Evolutionary conservation across 2,329 filamentous ascomycete genomes (phyloP), one percentile per base, ranked within the genome.

Genomic region (Aspergillus sp.): DNA sequence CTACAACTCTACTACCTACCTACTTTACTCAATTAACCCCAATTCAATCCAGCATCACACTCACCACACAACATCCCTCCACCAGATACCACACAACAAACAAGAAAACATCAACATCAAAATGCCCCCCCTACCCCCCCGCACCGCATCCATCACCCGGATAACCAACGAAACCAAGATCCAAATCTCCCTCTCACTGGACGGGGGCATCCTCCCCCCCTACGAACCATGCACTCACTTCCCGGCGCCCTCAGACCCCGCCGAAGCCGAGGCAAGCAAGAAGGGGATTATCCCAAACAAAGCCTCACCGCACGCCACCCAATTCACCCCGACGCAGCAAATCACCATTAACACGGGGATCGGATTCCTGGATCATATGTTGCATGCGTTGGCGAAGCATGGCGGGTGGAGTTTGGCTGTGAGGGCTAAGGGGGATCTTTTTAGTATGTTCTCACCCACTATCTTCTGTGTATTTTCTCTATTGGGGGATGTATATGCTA

Each of bases 161-260:
- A 89, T 94, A 79, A 99, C 95, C 72, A 98, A 98, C 81, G 95
- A 99, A 82, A 99, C 95, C 75, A 97, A 96, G 76, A 96, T 99
- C 78, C 89, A 95, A 75, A 84, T 98, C 65, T 91, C 91, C 41
- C 84, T 99, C 69, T 97, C 95, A 80, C 86, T 99, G 63, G 95
- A 99, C 79, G 95, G 95, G 74, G 95, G 94, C 71, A 83, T 82
- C 45, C 78, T 87, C 21, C 72, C 73, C 63, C 65, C 78, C 63
- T 77, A 73, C 69, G 72, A 77, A 59, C 65, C 75, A n/a, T 70
- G 69, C 36, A 60, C 76, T 25, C 71, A 81, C 63, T 90, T 91
- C 74, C 87, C 89, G 25, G 82, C 85, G 13, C 84, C 89, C 41
- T 86, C 85, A 58, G 85, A 90, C 72, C 72, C 81, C 56, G 57